phyloP scores from a whole-genome alignment of 805 yeast species.

The Pichia insulana region DNA sequence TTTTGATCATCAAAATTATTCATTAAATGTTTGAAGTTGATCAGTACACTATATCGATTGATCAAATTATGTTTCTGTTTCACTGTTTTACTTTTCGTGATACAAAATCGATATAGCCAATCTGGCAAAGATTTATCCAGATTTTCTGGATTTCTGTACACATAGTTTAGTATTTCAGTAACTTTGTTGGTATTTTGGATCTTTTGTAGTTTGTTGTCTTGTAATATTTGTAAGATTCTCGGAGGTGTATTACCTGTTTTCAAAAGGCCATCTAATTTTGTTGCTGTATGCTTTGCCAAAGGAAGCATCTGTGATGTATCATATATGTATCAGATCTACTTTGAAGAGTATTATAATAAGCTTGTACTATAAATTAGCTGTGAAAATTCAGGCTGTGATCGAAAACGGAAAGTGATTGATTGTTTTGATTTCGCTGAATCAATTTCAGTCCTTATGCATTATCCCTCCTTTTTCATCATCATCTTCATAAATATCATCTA shows the following conservation, averaged over 20 bases:
- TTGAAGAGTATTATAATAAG: too few relatives aligned
- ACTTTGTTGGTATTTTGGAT: constrained; percentile 3
- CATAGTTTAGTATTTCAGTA: background rate
- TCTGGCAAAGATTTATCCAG: background rate
- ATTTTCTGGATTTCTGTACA: background rate
- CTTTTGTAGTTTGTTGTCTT: background rate
- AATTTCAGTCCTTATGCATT: background rate
- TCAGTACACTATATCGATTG: background rate
- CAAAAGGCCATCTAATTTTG: background rate
- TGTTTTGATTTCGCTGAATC: background rate
- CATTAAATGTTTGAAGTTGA: constrained; percentile 1
- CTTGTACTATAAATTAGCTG: too few relatives aligned
- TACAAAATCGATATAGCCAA: constrained; percentile 1
- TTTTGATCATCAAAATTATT: background rate
- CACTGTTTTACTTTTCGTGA: background rate
- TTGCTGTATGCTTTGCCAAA: background rate
- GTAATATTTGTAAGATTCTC: too few relatives aligned
- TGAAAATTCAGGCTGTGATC: background rate
- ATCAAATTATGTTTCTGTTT: constrained; percentile 1
- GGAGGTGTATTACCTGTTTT: background rate
- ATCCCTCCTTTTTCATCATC: too few relatives aligned
- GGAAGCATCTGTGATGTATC: background rate
- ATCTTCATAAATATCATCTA: too few relatives aligned
- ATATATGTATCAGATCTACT: too few relatives aligned
- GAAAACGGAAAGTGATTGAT: background rate